phyloP scores from a whole-genome alignment of 1,139 yeast genomes.

The Candida sanyaensis region DNA sequence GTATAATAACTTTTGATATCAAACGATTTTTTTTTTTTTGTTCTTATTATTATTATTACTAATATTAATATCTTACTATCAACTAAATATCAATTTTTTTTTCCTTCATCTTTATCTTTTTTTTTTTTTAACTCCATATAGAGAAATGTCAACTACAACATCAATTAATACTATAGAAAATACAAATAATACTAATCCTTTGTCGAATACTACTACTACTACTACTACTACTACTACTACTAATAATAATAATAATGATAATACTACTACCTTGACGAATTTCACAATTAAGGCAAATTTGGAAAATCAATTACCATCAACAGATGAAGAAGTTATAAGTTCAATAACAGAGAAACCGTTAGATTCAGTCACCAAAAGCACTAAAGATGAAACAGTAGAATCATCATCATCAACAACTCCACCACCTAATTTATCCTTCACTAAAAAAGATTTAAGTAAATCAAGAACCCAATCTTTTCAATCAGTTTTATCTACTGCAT shows the following conservation, averaged over 20 bases:
- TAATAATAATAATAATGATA: not conserved
- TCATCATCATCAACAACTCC: not conserved
- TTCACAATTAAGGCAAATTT: slow-evolving; percentile 1
- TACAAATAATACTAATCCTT: not conserved
- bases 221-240: not conserved
- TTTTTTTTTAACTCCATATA: not conserved
- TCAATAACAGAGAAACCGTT: slow-evolving; percentile 2
- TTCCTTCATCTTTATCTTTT: not conserved
- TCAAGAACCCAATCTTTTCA: slow-evolving; percentile 63
- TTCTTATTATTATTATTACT: too few species aligned
- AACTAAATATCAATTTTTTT: not conserved
- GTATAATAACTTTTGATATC: too few species aligned
- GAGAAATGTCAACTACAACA: slow-evolving; percentile 4
- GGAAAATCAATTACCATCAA: not conserved
- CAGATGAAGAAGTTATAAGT: not conserved
- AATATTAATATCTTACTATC: too few species aligned
- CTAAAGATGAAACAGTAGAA: not conserved
- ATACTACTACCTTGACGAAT: not conserved
- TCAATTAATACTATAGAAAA: slow-evolving; percentile 2
- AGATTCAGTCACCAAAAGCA: not conserved
- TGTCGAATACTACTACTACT: too few species aligned
- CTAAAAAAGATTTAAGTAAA: slow-evolving; percentile 53
- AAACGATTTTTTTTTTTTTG: too few species aligned
- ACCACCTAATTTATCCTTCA: slow-evolving; percentile 41
- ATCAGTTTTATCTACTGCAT: slow-evolving; percentile 63